Evolutionary conservation across 2,329 filamentous ascomycete genomes (phyloP), one percentile per base, ranked within the genome.

Genomic region (Blastomyces silverae): DNA sequence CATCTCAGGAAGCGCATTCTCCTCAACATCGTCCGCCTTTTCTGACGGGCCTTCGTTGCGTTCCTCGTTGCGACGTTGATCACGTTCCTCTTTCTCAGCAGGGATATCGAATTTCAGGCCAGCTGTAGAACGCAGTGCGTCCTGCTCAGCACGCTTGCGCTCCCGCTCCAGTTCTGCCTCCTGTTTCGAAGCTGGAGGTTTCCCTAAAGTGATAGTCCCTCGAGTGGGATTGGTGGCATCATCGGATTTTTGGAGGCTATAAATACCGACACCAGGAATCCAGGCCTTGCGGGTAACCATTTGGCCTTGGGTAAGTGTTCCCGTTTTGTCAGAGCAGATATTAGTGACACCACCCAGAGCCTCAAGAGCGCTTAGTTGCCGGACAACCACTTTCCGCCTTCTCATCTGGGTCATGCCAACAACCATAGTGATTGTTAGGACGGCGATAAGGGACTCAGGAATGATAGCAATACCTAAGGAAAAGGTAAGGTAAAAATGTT

Each of bases 61-160:
- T 13, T 69, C 66, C n/a, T 69, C 69, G 1, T 71, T 70, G 20
- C 72, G 71, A 66, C 72, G 73, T 59, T 70, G 66, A 50, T 71
- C 70, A 25, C 71, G 72, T 7, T 71, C 62, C 67, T 73, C 61
- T 66, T 73, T 74, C 69, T 80, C 83, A 10, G 85, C 80, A 0
- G 86, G 86, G 0, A 88, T 80, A 71, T 87, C 87, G 67, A 86
- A 88, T 70, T 79, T 87, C 70, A 87, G 81, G 42, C 80, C 84
- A 22, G 83, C 82, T 1, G 84, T 80, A 70, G 83, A 86, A 68
- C 86, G 81, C 74, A 87, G 83, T 46, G 81, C 79, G 67, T 88
- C 85, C 44, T 81, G 80, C 66, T 81, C 79, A 28, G 77, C 72
- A 61, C 80, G 76, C 37, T 76, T 73, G 66, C 77, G 80, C 77